Conservation (phyloP, 495 filamentous ascomycete species). For the Beverwykella pulmonaria region DNA sequence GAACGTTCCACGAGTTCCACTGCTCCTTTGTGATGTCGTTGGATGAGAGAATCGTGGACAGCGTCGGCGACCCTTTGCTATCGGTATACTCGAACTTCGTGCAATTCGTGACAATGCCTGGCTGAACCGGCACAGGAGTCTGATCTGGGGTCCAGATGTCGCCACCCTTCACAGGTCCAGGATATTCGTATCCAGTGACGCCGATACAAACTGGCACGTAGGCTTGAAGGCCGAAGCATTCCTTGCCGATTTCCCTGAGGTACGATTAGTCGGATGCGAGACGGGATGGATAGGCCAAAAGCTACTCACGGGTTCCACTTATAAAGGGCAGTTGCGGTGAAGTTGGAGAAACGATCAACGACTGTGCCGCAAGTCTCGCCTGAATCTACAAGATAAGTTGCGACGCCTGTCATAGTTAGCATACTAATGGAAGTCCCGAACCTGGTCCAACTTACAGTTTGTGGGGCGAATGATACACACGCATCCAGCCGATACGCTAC, state of each 20-base stretch:
- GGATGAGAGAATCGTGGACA: background rate
- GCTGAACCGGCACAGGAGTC: conserved; percentile 14
- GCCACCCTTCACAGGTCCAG: conserved; percentile 19
- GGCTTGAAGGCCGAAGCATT: conserved; percentile 23
- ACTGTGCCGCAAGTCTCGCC: conserved; percentile 32
- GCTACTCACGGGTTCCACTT: conserved; percentile 29
- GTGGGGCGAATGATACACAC: conserved; percentile 27
- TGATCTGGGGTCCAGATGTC: conserved; percentile 18
- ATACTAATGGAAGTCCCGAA: background rate
- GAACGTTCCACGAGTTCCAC: conserved; percentile 27
- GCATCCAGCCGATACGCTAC: conserved; percentile 21
- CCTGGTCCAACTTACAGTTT: conserved; percentile 10
- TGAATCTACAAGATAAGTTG: conserved; percentile 21
- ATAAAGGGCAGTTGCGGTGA: conserved; percentile 20
- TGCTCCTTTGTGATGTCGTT: conserved; percentile 23
- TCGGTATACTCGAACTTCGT: conserved; percentile 22
- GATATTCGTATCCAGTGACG: conserved; percentile 24
- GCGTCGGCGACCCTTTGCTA: conserved; percentile 5
- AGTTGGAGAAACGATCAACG: conserved; percentile 25
- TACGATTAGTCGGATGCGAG: background rate
- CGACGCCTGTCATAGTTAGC: conserved; percentile 14
- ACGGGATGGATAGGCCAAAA: background rate
- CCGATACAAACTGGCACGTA: conserved; percentile 26
- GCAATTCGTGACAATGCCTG: conserved; percentile 21
- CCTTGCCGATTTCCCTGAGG: conserved; percentile 10